Evolutionary conservation across 805 yeast genomes (phyloP), one percentile per base, ranked within the genome.

Genomic region (Wickerhamiella brachini): DNA sequence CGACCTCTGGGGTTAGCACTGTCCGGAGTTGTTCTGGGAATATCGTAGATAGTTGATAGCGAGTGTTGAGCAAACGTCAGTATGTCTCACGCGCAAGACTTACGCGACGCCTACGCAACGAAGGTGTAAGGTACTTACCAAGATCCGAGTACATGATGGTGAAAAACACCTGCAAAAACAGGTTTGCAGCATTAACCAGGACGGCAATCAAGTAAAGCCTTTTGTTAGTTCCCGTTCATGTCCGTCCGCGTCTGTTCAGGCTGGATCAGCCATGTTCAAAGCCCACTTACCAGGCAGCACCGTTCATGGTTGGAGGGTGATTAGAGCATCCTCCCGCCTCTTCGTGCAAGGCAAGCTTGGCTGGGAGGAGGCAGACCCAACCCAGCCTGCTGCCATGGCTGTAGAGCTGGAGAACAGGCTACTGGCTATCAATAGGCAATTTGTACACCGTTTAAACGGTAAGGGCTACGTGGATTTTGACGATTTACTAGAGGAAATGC

Each of bases 61-160:
- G n/a, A n/a, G n/a, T n/a, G n/a, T n/a, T n/a, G n/a, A n/a, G n/a
- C n/a, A n/a, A n/a, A n/a, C n/a, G n/a, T n/a, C n/a, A n/a, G n/a
- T n/a, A n/a, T n/a, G 74, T 45, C n/a, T 34, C 13, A 24, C n/a
- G n/a, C 26, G 26, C n/a, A n/a, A n/a, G n/a, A n/a, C n/a, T n/a
- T n/a, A n/a, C n/a, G n/a, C n/a, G n/a, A n/a, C n/a, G n/a, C n/a
- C n/a, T n/a, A n/a, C n/a, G n/a, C n/a, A n/a, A n/a, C n/a, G n/a
- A n/a, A n/a, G n/a, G n/a, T n/a, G 31, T 10, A 7, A 17, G 9
- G 22, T 17, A 56, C 67, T 41, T 63, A 62, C 67, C 97, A 68
- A 89, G 76, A 70, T 89, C 97, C 57, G 95, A 85, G 73, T 85
- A 90, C 83, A 88, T 81, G 69, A 89, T 88, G 48, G 96, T 87